Evolutionary conservation across 2,329 filamentous ascomycete genomes (phyloP), one percentile per base, ranked within the genome.

Genomic region (Hirsutella rhossiliensis): DNA sequence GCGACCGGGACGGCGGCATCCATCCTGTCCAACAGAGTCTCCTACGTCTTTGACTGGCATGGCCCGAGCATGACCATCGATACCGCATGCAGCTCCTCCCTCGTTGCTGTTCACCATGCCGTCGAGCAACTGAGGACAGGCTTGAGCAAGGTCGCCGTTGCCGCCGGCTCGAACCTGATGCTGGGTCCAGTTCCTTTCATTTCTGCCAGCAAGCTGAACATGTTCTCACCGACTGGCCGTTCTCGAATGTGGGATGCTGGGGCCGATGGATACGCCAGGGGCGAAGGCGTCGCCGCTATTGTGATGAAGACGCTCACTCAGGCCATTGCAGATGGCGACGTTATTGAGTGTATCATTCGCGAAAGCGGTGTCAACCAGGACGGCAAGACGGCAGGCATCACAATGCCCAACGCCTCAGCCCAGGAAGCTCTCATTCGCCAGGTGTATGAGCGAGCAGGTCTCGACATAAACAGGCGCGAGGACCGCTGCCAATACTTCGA

Each of bases 31-130:
- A 72, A 72, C 49, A 59, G 69, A 11, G 50, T 73, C 7, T 71
- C 66, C 1, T 69, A 72, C 51, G 67, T 65, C 42, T 72, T 67
- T 47, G 61, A 73, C 50, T 62, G 72, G 41, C 50, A 51, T 7
- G 71, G 71, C 0, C 65, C 71, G 0, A 68, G 64, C 12, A 57
- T 72, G 52, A 71, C 69, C 1, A 57, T 75, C 3, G 69, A 75
- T 45, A 74, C 72, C 0, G 72, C 67, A 0, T 76, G 72, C 47
- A 72, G 69, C 0, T 63, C 64, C 17, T 66, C 62, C 38, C 52
- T 74, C 1, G 61, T 68, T 1, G 69, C 68, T 0, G 52, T 75
- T 0, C 67, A 75, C 46, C 58, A 67, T 12, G 40, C 71, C 64
- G 34, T 48, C 27, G 18, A 51, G 40, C 20, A 17, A 3, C 27